Evolutionary conservation across 345 rosid species (phyloP).

Genomic region (Citrus sp.): DNA sequence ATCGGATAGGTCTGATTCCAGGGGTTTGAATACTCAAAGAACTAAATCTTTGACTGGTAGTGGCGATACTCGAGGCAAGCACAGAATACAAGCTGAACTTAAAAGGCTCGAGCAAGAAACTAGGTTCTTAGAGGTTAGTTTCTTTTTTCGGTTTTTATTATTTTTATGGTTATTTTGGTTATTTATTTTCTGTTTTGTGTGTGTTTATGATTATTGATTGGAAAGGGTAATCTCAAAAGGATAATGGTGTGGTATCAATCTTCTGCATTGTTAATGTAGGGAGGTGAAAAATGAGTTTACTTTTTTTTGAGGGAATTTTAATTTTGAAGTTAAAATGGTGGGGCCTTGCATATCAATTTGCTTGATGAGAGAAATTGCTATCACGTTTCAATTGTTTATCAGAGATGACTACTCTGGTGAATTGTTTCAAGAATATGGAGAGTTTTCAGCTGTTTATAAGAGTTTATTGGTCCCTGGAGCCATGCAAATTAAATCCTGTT

Average conservation of each 20-base stretch:
- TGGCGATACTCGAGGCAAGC: constrained; percentile 67
- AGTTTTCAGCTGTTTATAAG: background rate
- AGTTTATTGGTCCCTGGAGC: background rate
- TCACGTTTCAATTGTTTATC: background rate
- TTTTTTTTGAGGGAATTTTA: background rate
- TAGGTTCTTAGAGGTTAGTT: constrained; percentile 63
- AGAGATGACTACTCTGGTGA: background rate
- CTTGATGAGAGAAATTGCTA: background rate
- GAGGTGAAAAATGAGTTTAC: background rate
- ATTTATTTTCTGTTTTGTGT: background rate
- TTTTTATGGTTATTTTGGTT: background rate
- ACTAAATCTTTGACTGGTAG: constrained; percentile 23
- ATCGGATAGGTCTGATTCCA: constrained; percentile 48
- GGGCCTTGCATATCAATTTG: background rate
- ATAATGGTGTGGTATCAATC: background rate
- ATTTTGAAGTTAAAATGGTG: background rate
- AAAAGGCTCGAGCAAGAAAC: constrained; percentile 82
- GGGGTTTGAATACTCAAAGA: constrained; percentile 43
- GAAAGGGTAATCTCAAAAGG: background rate
- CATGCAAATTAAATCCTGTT: background rate
- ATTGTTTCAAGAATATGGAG: background rate
- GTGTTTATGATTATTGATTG: background rate
- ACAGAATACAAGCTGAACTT: constrained; percentile 71
- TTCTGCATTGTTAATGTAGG: background rate
- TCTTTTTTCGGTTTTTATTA: background rate